phyloP scores from a whole-genome alignment of 2,329 filamentous ascomycete species.

The Fusarium sp. region DNA sequence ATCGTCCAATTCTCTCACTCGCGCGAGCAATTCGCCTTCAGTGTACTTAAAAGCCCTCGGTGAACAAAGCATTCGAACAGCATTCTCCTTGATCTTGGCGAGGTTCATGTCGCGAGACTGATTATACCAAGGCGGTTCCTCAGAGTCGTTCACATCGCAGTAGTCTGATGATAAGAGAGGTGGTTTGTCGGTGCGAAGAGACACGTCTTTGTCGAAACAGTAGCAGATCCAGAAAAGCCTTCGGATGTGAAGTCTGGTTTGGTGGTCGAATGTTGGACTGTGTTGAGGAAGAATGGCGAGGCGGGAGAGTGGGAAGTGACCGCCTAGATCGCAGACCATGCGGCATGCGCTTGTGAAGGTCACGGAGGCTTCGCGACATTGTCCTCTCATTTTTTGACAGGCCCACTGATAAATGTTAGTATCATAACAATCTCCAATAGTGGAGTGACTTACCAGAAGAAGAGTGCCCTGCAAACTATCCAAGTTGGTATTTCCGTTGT shows the following conservation, averaged over 20 bases:
- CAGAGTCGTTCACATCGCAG: slow-evolving; percentile 22
- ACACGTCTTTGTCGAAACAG: slow-evolving; percentile 22
- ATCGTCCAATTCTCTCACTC: slow-evolving; percentile 46
- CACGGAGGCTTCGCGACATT: slow-evolving; percentile 21
- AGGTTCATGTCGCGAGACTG: slow-evolving; percentile 28
- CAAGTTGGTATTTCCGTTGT: slow-evolving; percentile 21
- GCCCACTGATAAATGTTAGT: slow-evolving; percentile 5
- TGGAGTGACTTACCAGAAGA: slow-evolving; percentile 4
- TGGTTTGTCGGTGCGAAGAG: slow-evolving; percentile 6
- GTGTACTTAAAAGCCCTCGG: slow-evolving; percentile 31
- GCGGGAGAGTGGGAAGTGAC: slow-evolving; percentile 17
- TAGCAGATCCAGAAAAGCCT: slow-evolving; percentile 27
- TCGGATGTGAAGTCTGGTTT: slow-evolving; percentile 5
- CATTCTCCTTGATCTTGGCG: slow-evolving; percentile 31
- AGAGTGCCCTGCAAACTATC: slow-evolving; percentile 26
- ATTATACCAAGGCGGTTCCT: slow-evolving; percentile 5
- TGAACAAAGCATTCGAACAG: slow-evolving; percentile 17
- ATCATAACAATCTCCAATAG: rapidly evolving
- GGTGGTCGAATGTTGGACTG: slow-evolving; percentile 19
- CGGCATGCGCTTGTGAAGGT: slow-evolving; percentile 23
- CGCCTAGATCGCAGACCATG: slow-evolving; percentile 30
- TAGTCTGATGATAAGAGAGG: slow-evolving; percentile 21
- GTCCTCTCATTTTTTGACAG: slow-evolving; percentile 16
- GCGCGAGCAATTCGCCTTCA: slow-evolving; percentile 40
- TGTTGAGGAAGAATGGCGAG: slow-evolving; percentile 20